A percentile compares a stretch with the other conserved stretches of the same genome.
Conservation (phyloP, 768 basidiomycete genomes). For the Terana coerulea region DNA sequence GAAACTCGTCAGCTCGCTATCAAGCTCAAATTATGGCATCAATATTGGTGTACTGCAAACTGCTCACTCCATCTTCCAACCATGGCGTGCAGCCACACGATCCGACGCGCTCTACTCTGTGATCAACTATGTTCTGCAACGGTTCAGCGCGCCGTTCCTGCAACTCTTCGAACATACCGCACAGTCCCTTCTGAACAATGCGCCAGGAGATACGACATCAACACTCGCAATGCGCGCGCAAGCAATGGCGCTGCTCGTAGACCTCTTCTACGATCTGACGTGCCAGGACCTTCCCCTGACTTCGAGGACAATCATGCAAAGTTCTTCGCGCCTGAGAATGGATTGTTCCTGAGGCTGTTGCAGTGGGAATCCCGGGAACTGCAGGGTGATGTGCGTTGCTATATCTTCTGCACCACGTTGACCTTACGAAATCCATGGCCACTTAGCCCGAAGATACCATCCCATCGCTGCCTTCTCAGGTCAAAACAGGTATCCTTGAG, state of each 20-base stretch:
- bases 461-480: constrained; percentile 83
- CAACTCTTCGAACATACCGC: constrained; percentile 74
- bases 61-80: constrained; percentile 92
- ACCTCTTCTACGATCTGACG: constrained; percentile 91
- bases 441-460: constrained; percentile 76
- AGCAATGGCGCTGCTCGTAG: constrained; percentile 71
- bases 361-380: constrained; percentile 73
- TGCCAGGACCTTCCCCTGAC: constrained; percentile 93
- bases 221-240: constrained; percentile 56
- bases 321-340: constrained; percentile 70
- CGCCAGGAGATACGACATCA: constrained; percentile 30
- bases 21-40: constrained; percentile 72
- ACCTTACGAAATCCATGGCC: constrained; percentile 9
- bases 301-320: constrained; percentile 85
- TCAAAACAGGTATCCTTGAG: constrained; percentile 88
- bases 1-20: constrained; percentile 89
- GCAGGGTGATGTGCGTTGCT: constrained; percentile 59
- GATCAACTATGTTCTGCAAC: constrained; percentile 85
- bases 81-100: constrained; percentile 89
- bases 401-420: background rate
- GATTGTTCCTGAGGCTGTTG: constrained; percentile 80
- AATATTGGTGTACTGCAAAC: constrained; percentile 92
- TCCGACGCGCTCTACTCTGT: constrained; percentile 83
- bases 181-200: constrained; percentile 42
- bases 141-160: constrained; percentile 83